These are phyloP conservation scores for Globisporangium cederbergense DNA, from an alignment of 352 stramenopile species.

Conservation along the genomic window DNA sequence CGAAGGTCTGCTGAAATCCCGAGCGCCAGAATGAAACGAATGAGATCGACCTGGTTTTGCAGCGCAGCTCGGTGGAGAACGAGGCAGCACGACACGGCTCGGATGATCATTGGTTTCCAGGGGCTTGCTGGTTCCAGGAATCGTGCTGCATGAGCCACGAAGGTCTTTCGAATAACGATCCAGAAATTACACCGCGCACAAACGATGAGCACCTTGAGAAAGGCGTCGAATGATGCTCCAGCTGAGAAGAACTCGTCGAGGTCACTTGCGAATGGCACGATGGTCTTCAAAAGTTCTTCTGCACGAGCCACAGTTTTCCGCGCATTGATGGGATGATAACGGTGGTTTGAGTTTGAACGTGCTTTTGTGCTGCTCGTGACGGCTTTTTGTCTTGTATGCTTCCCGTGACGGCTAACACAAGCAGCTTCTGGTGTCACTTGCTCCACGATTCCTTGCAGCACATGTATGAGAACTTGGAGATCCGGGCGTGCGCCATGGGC, in stretches of 20 bases:
- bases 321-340: not conserved
- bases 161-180: slow-evolving; percentile 39
- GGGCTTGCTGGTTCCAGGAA: slow-evolving; percentile 37
- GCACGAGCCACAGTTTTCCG: slow-evolving; percentile 13
- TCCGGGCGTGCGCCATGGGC: slow-evolving; percentile 30
- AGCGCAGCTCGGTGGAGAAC: slow-evolving; percentile 48
- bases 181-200: slow-evolving; percentile 49
- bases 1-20: slow-evolving; percentile 38
- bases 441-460: slow-evolving; percentile 28
- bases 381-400: not conserved
- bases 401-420: not conserved
- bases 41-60: slow-evolving; percentile 34
- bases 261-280: slow-evolving; percentile 23
- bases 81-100: slow-evolving; percentile 38
- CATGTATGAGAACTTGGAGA: slow-evolving; percentile 27
- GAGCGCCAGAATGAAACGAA: slow-evolving; percentile 44
- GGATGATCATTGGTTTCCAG: slow-evolving; percentile 46
- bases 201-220: slow-evolving; percentile 42
- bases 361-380: not conserved
- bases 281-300: slow-evolving; percentile 25
- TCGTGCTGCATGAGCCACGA: slow-evolving; percentile 30
- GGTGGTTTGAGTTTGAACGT: not conserved
- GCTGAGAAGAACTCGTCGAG: slow-evolving; percentile 37
- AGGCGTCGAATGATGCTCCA: slow-evolving; percentile 36
- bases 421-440: not conserved